These are phyloP conservation scores for Cyclotella baltica DNA, from an alignment of 108 stramenopile genomes.

Conservation along the genomic window DNA sequence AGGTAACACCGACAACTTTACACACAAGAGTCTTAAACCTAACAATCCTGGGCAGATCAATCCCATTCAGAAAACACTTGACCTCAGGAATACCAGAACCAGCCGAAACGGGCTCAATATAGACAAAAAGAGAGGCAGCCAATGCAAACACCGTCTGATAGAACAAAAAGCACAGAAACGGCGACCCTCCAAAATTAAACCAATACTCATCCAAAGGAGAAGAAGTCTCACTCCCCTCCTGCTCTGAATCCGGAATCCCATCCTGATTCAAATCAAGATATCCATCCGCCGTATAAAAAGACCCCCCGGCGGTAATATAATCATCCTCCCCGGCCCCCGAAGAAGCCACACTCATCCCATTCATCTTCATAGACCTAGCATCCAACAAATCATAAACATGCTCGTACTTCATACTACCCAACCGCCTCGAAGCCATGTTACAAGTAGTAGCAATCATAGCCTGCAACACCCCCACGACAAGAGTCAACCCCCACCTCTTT, in stretches of 20 bases:
- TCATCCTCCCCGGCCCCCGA: not conserved
- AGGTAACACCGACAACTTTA: constrained; percentile 94
- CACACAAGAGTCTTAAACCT: constrained; percentile 93
- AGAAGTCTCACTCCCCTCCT: constrained; percentile 14
- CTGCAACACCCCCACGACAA: constrained; percentile 83
- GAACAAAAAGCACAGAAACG: constrained; percentile 77
- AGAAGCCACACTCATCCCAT: not conserved
- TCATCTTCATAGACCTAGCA: constrained; percentile 8
- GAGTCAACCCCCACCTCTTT: constrained; percentile 85
- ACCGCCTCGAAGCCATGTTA: constrained; percentile 60
- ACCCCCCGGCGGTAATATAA: constrained; percentile 11
- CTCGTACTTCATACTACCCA: constrained; percentile 72
- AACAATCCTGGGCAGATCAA: constrained; percentile 89
- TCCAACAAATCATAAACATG: constrained; percentile 76
- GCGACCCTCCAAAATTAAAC: constrained; percentile 59
- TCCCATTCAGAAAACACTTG: constrained; percentile 97
- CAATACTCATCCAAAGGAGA: constrained; percentile 37
- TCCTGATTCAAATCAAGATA: constrained; percentile 54
- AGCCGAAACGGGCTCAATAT: constrained; percentile 90
- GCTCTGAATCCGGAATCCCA: constrained; percentile 45
- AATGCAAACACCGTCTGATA: constrained; percentile 85
- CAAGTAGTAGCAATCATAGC: constrained; percentile 74
- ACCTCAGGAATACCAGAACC: constrained; percentile 99
- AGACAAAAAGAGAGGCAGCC: constrained; percentile 84
- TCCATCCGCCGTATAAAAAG: constrained; percentile 60